Conservation (phyloP, 352 stramenopile species). For the Phytophthora megakarya region DNA sequence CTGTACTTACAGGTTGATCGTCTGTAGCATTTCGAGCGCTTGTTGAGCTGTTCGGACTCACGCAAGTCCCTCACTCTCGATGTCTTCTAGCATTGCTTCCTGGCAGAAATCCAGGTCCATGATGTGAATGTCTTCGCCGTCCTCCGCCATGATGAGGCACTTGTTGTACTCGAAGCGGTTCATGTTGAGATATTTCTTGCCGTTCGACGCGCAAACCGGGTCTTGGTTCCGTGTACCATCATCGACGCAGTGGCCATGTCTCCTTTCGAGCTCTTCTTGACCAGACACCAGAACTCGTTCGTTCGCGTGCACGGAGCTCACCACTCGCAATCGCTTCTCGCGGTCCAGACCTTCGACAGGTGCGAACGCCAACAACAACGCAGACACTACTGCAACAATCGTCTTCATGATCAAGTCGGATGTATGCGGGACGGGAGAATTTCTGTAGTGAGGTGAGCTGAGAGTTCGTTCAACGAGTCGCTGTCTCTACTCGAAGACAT, state of each 20-base stretch:
- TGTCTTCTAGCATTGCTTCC: constrained; percentile 36
- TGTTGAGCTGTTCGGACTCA: constrained; percentile 1
- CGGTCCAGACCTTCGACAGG: constrained; percentile 26
- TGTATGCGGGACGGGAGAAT: neutral
- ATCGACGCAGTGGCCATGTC: constrained; percentile 30
- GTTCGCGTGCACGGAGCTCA: constrained; percentile 40
- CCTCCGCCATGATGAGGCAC: constrained; percentile 41
- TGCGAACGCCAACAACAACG: constrained; percentile 13
- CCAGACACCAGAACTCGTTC: constrained; percentile 30
- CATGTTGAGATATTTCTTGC: constrained; percentile 54
- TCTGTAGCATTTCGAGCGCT: too few species aligned
- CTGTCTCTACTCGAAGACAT: constrained; percentile 6
- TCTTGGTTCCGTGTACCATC: constrained; percentile 49
- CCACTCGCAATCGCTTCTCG: constrained; percentile 30
- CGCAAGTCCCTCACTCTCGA: constrained; percentile 26
- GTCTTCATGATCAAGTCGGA: constrained; percentile 26
- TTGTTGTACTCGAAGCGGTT: constrained; percentile 58
- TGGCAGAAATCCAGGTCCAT: constrained; percentile 48
- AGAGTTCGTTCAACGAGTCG: neutral
- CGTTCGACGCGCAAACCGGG: constrained; percentile 55
- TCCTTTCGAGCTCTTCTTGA: constrained; percentile 28
- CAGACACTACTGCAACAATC: constrained; percentile 3
- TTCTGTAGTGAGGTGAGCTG: constrained; percentile 18
- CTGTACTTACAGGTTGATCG: too few species aligned
- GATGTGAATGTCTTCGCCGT: constrained; percentile 35